A percentile compares a stretch with the other conserved stretches of the same genome.
These are phyloP conservation scores for Medicago arabica DNA, from an alignment of 306 rosid genomes.

Conservation along the genomic window DNA sequence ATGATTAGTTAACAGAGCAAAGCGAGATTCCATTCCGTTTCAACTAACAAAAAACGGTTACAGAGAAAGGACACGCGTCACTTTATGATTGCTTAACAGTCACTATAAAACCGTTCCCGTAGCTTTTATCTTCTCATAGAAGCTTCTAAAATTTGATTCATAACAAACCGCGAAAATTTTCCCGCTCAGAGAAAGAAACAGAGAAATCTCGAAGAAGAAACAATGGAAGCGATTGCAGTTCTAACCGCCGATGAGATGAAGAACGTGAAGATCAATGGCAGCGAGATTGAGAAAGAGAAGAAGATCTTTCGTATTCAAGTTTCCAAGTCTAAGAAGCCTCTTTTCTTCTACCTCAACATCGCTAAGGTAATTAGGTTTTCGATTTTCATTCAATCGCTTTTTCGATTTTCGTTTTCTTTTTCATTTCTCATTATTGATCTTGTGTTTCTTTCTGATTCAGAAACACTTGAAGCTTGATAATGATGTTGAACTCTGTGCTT, in stretches of 20 bases:
- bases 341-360: conserved; percentile 74
- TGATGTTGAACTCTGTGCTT: conserved; percentile 68
- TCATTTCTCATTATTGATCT: conserved; percentile 8
- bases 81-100: not conserved
- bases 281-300: conserved; percentile 40
- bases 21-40: conserved; percentile 1
- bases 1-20: not conserved
- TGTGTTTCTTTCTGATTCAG: conserved; percentile 53
- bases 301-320: conserved; percentile 57
- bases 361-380: conserved; percentile 54
- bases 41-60: not conserved
- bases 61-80: conserved; percentile 29
- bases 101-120: not conserved
- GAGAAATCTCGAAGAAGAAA: not conserved
- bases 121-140: not conserved
- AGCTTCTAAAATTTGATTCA: conserved; percentile 1
- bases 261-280: conserved; percentile 4
- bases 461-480: conserved; percentile 59
- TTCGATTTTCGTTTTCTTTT: not conserved
- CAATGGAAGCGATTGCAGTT: not conserved
- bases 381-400: not conserved
- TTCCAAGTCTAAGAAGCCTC: conserved; percentile 70
- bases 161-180: not conserved
- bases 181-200: not conserved
- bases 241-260: not conserved